These are phyloP conservation scores for Mycena filopes DNA, from an alignment of 768 basidiomycete species.

Conservation along the genomic window DNA sequence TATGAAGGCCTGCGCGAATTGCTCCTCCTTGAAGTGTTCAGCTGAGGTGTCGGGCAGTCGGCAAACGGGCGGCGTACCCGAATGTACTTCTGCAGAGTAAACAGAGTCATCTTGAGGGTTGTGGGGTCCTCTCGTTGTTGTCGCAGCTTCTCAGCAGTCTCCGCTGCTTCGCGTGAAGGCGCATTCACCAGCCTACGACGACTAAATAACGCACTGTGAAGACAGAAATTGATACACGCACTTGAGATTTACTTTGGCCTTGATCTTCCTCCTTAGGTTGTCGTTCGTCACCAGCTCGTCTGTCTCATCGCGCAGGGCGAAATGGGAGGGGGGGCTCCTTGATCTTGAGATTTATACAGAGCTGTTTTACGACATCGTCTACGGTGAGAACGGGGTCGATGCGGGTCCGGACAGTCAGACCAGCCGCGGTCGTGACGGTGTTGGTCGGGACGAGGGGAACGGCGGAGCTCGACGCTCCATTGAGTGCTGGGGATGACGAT, in stretches of 20 bases:
- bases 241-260: slow-evolving; percentile 82
- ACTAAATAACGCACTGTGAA: slow-evolving; percentile 11
- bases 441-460: slow-evolving; percentile 81
- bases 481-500: slow-evolving; percentile 45
- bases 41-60: not conserved
- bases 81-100: slow-evolving; percentile 83
- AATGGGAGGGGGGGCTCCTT: slow-evolving; percentile 77
- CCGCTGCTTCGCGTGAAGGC: slow-evolving; percentile 81
- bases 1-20: slow-evolving; percentile 84
- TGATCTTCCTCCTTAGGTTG: slow-evolving; percentile 85
- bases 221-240: slow-evolving; percentile 47
- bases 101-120: slow-evolving; percentile 71
- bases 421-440: slow-evolving; percentile 81
- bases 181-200: slow-evolving; percentile 77
- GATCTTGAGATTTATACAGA: slow-evolving; percentile 84
- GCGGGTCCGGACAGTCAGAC: slow-evolving; percentile 79
- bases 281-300: slow-evolving; percentile 90
- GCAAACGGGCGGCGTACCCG: slow-evolving; percentile 56
- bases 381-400: slow-evolving; percentile 88
- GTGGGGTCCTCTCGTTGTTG: slow-evolving; percentile 66
- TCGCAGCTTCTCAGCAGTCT: slow-evolving; percentile 76
- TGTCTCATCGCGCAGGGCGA: slow-evolving; percentile 83
- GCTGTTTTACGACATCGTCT: slow-evolving; percentile 85
- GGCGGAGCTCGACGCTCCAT: slow-evolving; percentile 54
- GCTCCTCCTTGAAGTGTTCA: slow-evolving; percentile 69